Percentiles rank a stretch among this genome's conserved stretches.
These are phyloP conservation scores for Russula virescens DNA, from an alignment of 768 basidiomycete species.

Conservation along the genomic window DNA sequence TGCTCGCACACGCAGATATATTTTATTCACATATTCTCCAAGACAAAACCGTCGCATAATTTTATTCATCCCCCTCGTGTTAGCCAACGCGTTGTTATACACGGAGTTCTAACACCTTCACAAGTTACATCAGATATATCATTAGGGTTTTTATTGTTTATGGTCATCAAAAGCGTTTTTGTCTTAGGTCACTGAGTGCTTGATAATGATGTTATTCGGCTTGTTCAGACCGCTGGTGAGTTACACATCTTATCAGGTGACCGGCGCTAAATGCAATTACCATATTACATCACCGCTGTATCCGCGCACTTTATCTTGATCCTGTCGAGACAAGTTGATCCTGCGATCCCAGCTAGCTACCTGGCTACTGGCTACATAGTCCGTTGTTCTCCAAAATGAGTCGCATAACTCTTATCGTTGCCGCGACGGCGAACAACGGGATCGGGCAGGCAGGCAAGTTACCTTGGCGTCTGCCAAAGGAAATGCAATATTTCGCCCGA, in stretches of 20 bases:
- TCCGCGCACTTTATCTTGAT: not conserved
- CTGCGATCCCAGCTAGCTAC: too few relatives aligned
- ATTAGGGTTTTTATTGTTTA: not conserved
- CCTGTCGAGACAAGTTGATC: too few relatives aligned
- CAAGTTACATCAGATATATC: not conserved
- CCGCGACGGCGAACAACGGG: constrained; percentile 80
- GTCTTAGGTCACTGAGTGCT: not conserved
- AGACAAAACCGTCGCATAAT: not conserved
- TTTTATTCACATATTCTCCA: not conserved
- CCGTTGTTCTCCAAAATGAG: constrained; percentile 6
- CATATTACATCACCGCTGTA: too few relatives aligned
- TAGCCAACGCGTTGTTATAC: too few relatives aligned
- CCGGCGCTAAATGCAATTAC: not conserved
- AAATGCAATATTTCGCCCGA: constrained; percentile 90
- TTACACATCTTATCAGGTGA: not conserved
- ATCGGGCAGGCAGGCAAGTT: constrained; percentile 74
- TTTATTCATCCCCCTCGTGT: not conserved
- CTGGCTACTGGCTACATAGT: not conserved
- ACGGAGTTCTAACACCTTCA: too few relatives aligned
- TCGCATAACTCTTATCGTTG: constrained; percentile 75
- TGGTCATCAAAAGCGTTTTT: not conserved
- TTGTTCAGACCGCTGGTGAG: too few relatives aligned
- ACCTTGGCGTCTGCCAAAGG: constrained; percentile 85
- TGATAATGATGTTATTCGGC: too few relatives aligned
- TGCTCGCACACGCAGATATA: not conserved